Conservation (phyloP, 2,329 filamentous ascomycete genomes). For the Penicillium thymicola region DNA sequence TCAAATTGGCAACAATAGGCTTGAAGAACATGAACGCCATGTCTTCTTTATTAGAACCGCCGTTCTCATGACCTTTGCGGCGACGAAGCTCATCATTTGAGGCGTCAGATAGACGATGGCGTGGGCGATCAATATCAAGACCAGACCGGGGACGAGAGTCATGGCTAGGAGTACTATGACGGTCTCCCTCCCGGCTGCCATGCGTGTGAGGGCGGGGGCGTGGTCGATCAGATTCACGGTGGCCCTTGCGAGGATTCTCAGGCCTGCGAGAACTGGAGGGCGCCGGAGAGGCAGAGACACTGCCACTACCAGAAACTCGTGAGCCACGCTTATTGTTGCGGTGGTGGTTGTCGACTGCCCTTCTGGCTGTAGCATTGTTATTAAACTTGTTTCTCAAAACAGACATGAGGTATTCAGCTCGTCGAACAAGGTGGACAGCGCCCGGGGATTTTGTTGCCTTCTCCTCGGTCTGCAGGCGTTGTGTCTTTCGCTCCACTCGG, state of each 20-base stretch:
- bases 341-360: conserved; percentile 85
- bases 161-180: conserved; percentile 41
- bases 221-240: conserved; percentile 42
- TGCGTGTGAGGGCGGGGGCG: conserved; percentile 43
- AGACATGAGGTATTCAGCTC: conserved; percentile 92
- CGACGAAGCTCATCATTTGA: conserved; percentile 36
- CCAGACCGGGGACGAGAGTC: conserved; percentile 39
- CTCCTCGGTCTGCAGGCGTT: conserved; percentile 65
- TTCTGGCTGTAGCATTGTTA: conserved; percentile 68
- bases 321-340: conserved; percentile 80
- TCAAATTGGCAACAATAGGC: conserved; percentile 45
- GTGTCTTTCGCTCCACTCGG: conserved; percentile 95
- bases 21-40: conserved; percentile 47
- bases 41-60: conserved; percentile 33
- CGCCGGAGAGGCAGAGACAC: conserved; percentile 47
- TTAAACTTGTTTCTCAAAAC: conserved; percentile 84
- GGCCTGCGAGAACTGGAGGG: conserved; percentile 31
- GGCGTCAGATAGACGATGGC: conserved; percentile 34
- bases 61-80: conserved; percentile 39
- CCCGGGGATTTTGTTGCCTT: conserved; percentile 73
- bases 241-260: conserved; percentile 34
- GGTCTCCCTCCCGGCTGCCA: conserved; percentile 43
- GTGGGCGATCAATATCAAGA: conserved; percentile 33
- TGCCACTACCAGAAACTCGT: conserved; percentile 34
- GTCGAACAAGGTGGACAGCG: conserved; percentile 93